Conservation (phyloP, 2,329 filamentous ascomycete species). For the Zopfia rhizophila region DNA sequence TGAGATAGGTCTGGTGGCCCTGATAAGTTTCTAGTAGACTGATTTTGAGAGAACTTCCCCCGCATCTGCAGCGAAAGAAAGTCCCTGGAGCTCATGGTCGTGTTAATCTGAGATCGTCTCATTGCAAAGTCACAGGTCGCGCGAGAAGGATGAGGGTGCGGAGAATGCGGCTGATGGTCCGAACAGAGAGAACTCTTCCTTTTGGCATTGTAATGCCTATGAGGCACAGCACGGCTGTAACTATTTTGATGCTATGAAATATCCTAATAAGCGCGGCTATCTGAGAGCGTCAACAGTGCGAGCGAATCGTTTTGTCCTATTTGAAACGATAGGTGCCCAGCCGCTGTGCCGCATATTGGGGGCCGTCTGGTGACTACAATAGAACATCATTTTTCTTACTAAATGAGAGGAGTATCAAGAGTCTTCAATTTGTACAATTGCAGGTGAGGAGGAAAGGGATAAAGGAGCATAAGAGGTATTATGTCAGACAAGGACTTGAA, state of each 20-base stretch:
- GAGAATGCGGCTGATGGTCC: conserved; percentile 30
- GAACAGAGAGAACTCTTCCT: conserved; percentile 33
- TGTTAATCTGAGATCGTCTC: not conserved
- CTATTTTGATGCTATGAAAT: conserved; percentile 22
- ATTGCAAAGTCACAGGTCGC: not conserved
- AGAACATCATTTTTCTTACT: no score
- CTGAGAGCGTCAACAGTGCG: no score
- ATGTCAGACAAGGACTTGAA: no score
- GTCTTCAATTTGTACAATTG: no score
- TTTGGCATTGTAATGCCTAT: no score
- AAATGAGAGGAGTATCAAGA: no score
- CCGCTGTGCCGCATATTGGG: no score
- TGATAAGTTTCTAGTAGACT: not conserved
- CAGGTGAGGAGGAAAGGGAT: no score
- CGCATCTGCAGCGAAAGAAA: not conserved
- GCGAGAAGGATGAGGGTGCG: conserved; percentile 23
- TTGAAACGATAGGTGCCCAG: no score
- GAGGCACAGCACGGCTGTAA: conserved; percentile 38
- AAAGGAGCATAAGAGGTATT: no score
- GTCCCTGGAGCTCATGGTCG: not conserved
- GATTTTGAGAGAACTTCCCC: not conserved
- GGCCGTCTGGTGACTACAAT: no score
- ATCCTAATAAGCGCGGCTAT: conserved; percentile 31
- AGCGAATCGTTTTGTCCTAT: no score
- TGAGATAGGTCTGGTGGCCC: not conserved